These are phyloP conservation scores for Gracilaria domingensis DNA, from an alignment of 23 red algal species.

Conservation along the genomic window DNA sequence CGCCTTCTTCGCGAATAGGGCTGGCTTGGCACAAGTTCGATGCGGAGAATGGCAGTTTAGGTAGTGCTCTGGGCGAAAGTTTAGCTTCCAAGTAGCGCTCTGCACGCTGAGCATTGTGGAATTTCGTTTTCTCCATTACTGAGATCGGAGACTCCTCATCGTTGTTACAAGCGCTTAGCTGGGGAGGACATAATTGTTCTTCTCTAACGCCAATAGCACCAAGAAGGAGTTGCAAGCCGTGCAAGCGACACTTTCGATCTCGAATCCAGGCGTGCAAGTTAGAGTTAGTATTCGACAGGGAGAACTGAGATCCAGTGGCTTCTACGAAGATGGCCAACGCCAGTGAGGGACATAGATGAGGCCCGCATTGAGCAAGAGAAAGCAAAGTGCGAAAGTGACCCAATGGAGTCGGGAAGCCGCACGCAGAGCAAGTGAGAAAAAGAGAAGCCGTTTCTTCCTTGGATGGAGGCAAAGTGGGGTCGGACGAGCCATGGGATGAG, in stretches of 20 bases:
- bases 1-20: not conserved
- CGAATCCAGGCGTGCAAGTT: conserved; percentile 37
- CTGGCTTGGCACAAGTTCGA: not conserved
- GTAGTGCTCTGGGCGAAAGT: not conserved
- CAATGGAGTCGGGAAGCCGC: conserved; percentile 23
- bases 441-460: conserved; percentile 11
- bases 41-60: not conserved
- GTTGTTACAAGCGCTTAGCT: not conserved
- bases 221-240: not conserved
- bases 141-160: not conserved
- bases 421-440: not conserved
- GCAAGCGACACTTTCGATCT: conserved; percentile 30
- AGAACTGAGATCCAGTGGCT: conserved; percentile 6
- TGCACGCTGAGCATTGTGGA: not conserved
- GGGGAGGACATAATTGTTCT: conserved; percentile 17
- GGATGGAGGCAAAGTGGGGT: conserved; percentile 29
- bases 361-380: not conserved
- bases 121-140: not conserved
- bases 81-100: not conserved
- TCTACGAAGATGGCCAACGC: conserved; percentile 33
- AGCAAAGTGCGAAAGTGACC: conserved; percentile 38
- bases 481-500: not conserved
- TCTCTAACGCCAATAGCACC: conserved; percentile 30
- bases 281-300: not conserved
- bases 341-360: not conserved